Evolutionary conservation across 2,329 filamentous ascomycete genomes (phyloP).

Genomic region (Cadophora malorum): DNA sequence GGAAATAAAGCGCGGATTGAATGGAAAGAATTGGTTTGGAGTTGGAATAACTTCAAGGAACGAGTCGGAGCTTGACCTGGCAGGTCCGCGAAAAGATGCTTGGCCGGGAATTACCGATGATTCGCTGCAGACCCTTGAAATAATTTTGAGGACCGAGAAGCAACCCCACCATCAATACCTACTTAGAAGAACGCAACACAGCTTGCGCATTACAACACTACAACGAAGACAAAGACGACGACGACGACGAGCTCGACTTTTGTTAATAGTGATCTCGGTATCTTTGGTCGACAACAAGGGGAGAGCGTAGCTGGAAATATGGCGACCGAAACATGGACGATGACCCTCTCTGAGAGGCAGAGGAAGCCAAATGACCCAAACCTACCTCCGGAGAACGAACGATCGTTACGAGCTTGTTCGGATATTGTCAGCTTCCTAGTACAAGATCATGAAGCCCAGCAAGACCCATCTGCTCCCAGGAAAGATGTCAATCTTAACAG

Average conservation of each 20-base stretch:
- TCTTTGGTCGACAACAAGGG: neutral
- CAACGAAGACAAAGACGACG: neutral
- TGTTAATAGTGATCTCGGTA: neutral
- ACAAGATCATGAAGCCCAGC: constrained; percentile 86
- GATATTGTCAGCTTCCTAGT: constrained; percentile 95
- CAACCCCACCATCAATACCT: constrained; percentile 17
- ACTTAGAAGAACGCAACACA: neutral
- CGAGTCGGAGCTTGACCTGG: constrained; percentile 19
- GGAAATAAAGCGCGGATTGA: constrained; percentile 31
- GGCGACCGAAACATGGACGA: constrained; percentile 61
- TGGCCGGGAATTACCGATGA: constrained; percentile 14
- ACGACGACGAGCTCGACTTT: neutral
- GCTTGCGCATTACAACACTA: neutral
- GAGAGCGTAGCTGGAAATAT: neutral
- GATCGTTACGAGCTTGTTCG: constrained; percentile 91
- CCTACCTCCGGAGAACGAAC: constrained; percentile 89
- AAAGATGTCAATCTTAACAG: constrained; percentile 94
- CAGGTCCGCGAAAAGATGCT: constrained; percentile 13
- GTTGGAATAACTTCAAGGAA: constrained; percentile 27
- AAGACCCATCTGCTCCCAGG: constrained; percentile 73
- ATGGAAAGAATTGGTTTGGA: constrained; percentile 29
- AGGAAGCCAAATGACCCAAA: constrained; percentile 72
- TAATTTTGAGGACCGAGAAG: constrained; percentile 14
- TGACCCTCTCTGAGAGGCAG: constrained; percentile 57
- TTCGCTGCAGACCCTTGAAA: constrained; percentile 1